A percentile compares a stretch with the other conserved stretches of the same genome.
Conservation (phyloP, 2,329 filamentous ascomycete genomes). For the Botrytis elliptica region DNA sequence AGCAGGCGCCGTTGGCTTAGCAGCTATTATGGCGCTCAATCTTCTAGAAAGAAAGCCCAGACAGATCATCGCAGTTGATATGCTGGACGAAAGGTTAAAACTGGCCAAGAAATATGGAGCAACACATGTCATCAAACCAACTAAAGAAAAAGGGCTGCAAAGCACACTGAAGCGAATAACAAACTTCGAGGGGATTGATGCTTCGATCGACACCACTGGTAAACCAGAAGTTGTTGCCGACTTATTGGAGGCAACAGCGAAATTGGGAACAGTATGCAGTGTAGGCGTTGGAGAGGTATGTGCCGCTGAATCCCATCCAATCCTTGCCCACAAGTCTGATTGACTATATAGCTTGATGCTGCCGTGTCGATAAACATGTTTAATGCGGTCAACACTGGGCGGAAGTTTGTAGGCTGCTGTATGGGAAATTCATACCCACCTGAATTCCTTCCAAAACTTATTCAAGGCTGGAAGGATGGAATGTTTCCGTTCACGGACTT, state of each 20-base stretch:
- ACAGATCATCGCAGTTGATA: constrained; percentile 48
- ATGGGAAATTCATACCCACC: constrained; percentile 32
- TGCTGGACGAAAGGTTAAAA: constrained; percentile 44
- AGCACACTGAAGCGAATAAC: constrained; percentile 23
- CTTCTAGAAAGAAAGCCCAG: constrained; percentile 20
- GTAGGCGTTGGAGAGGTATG: constrained; percentile 29
- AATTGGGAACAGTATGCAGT: constrained; percentile 28
- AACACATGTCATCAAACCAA: constrained; percentile 29
- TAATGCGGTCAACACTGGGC: constrained; percentile 27
- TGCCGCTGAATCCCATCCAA: background rate
- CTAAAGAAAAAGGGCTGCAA: constrained; percentile 22
- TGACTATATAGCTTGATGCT: constrained; percentile 13
- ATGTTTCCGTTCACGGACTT: constrained; percentile 31
- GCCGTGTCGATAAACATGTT: constrained; percentile 25
- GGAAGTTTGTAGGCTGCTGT: constrained; percentile 27
- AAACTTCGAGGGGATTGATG: constrained; percentile 25
- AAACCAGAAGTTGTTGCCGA: constrained; percentile 22
- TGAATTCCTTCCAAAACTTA: constrained; percentile 29
- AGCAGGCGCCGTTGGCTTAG: constrained; percentile 44
- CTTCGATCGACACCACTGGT: constrained; percentile 29
- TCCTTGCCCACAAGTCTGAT: background rate
- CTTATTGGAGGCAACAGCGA: constrained; percentile 26
- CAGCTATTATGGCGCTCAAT: constrained; percentile 43
- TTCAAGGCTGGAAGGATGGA: constrained; percentile 26
- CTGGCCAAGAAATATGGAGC: constrained; percentile 48